Conservation (phyloP, 1,139 yeast species). For the Saccharomycopsis phalli region DNA sequence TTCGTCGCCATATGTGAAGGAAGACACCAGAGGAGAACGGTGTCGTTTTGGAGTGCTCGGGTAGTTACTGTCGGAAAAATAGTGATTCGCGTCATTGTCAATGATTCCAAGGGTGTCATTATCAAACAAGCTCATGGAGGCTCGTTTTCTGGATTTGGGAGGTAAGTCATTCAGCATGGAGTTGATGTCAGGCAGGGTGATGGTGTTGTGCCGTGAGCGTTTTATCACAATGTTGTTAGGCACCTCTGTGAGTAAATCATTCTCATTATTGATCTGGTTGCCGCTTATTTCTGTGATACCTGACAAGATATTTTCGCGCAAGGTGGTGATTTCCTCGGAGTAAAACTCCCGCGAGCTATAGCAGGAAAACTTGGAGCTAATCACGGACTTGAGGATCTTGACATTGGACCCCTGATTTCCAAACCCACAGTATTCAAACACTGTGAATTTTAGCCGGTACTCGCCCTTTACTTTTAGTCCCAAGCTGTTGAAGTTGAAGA, state of each 20-base stretch:
- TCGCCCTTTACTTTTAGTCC: constrained; percentile 11
- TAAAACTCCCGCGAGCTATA: constrained; percentile 13
- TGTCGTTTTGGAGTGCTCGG: constrained; percentile 14
- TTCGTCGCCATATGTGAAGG: not conserved
- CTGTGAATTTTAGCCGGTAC: constrained; percentile 10
- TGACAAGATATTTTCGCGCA: constrained; percentile 2
- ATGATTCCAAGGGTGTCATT: not conserved
- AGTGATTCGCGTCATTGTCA: not conserved
- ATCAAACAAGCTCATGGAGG: constrained; percentile 8
- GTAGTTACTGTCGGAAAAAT: constrained; percentile 6
- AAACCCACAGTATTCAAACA: constrained; percentile 11
- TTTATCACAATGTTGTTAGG: constrained; percentile 9
- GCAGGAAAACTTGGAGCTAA: constrained; percentile 6
- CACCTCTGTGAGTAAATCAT: constrained; percentile 1
- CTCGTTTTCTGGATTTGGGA: constrained; percentile 9
- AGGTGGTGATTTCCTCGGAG: constrained; percentile 1
- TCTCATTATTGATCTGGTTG: not conserved
- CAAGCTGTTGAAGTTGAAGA: constrained; percentile 15
- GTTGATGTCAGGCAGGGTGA: not conserved
- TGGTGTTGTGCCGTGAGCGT: constrained; percentile 11
- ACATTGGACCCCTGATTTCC: not conserved
- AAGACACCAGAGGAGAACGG: constrained; percentile 8
- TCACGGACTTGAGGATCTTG: constrained; percentile 2
- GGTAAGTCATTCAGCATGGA: not conserved
- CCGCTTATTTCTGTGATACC: constrained; percentile 8